Base-by-base conservation (phyloP, 2,329 filamentous ascomycete genomes). In the Tolypocladium sp. region DNA sequence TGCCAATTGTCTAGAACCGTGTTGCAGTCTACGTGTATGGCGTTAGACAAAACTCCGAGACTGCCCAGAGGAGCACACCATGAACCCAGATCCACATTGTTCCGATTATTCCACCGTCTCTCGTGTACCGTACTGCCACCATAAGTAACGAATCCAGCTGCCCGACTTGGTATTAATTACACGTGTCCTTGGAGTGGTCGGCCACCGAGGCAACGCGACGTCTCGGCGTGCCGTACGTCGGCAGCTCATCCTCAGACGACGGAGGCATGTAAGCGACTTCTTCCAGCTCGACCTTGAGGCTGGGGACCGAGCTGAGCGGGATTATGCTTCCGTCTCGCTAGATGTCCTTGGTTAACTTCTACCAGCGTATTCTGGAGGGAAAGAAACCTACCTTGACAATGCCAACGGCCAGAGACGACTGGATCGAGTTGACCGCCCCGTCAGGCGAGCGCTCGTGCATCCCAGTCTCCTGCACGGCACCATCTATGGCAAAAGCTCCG, bases 391-490 rank as follows among this genome's bases (percentile, higher is more conserved):
- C 72, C 62, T 72, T 72, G 57, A 66, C 60, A 52, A 77, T 71
- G 57, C 71, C 66, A 22, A 75, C 64, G 55, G 70, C 62, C 10
- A 76, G 60, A 4, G 66, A 64, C n/a, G 59, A 60, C 35, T 65
- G 60, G 58, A 73, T 65, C 8, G 61, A 61, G 35, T 65, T 60
- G 15, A 71, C 63, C 46, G 67, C 63, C 49, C 67, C 64, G 25
- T 67, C 62, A 2, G 63, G 60, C 8, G 59, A 54, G 46, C 61
- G 58, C 30, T 58, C 61, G 42, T 59, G 44, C 51, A 67, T 66
- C 40, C 86, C 86, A 1, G 84, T 86, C 3, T 78, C 65, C 67
- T 89, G 86, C 71, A 92, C 88, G 12, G 89, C 89, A 65, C 87
- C 85, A 61, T 76, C 74, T 56, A 79, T 73, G 55, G 79, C 73